Base-by-base conservation (phyloP, 495 filamentous ascomycete species). In the Tetracladium setigerum region DNA sequence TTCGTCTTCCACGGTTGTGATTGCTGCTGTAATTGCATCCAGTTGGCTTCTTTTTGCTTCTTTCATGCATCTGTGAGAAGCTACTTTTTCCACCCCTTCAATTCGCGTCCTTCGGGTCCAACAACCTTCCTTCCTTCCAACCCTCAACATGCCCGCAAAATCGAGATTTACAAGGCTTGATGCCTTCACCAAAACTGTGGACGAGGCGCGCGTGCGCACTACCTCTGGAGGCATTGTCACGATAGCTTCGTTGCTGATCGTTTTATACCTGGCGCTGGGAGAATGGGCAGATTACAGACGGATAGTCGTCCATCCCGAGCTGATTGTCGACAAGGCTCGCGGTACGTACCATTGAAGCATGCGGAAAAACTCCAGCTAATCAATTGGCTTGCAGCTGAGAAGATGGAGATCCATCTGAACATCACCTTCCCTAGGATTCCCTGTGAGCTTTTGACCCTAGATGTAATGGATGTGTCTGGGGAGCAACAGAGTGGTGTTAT, bases 381-480 rank as follows among this genome's bases (percentile, higher is more conserved):
- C 31, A 8, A n/a, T 42, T 49, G 9, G 17, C 14, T 32, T 46
- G 56, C 57, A 91, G 87, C 87, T 57, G 87, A 98, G 71, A 84
- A 89, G 63, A 95, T 98, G 87, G 92, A 97, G 57, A 98, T 98
- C 51, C 89, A 95, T 64, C 76, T 98, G 69, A 98, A 98, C 72
- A 87, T 98, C 54, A 91, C 87, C 15, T 98, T 98, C 66, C 92
- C 94, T 5, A 82, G 82, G 30, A 72, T 98, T 27, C 92, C 92
- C 30, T 98, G 92, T 70, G 90, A 97, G 65, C 81, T 98, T 39
- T 68, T 97, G 42, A 96, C 92, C 13, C 80, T 98, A 53, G 92
- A 98, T 62, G 91, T 98, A 32, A 97, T 98, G 92, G 92, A 98
- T 66, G 90, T 98, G 10, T 94, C 87, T 12, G 92, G 92, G 35